Evolutionary conservation across 1,284 basidiomycete species (phyloP).

Genomic region (Tilletiaria anomala): DNA sequence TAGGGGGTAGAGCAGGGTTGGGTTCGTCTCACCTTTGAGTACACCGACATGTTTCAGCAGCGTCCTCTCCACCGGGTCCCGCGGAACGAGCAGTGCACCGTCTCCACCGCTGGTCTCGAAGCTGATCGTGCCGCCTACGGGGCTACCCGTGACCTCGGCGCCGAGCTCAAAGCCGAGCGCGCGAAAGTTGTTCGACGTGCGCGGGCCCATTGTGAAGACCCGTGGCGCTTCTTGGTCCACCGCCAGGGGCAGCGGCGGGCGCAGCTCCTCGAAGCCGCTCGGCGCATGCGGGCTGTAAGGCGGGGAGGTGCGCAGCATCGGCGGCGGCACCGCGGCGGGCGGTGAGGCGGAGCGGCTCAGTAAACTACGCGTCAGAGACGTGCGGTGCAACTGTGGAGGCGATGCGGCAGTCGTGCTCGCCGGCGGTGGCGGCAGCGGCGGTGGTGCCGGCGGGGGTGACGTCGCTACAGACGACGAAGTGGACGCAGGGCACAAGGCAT

Average conservation of each 20-base stretch:
- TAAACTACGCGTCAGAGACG: not conserved
- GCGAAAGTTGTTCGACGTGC: conserved; percentile 18
- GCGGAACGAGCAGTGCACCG: conserved; percentile 21
- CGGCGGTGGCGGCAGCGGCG: not conserved
- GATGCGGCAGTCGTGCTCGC: not conserved
- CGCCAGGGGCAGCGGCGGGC: conserved; percentile 17
- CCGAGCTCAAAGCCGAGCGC: conserved; percentile 13
- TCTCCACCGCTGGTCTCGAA: conserved; percentile 24
- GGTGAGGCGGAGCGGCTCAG: not conserved
- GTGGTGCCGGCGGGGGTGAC: too few species aligned
- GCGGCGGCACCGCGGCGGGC: not conserved
- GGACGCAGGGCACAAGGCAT: too few species aligned
- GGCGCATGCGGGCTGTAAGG: not conserved
- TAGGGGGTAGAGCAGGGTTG: not conserved
- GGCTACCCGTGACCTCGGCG: conserved; percentile 8
- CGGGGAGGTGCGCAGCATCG: not conserved
- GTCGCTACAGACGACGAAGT: too few species aligned
- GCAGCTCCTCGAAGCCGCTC: conserved; percentile 3
- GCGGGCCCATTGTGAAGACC: conserved; percentile 22
- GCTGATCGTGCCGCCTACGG: conserved; percentile 13
- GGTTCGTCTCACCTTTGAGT: conserved; percentile 10
- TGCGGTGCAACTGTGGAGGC: not conserved
- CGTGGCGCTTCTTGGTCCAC: conserved; percentile 15
- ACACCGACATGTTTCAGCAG: conserved; percentile 19
- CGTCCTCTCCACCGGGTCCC: conserved; percentile 20